phyloP scores from a whole-genome alignment of 2,329 filamentous ascomycete genomes.

The Xylariomycetidae sp. region DNA sequence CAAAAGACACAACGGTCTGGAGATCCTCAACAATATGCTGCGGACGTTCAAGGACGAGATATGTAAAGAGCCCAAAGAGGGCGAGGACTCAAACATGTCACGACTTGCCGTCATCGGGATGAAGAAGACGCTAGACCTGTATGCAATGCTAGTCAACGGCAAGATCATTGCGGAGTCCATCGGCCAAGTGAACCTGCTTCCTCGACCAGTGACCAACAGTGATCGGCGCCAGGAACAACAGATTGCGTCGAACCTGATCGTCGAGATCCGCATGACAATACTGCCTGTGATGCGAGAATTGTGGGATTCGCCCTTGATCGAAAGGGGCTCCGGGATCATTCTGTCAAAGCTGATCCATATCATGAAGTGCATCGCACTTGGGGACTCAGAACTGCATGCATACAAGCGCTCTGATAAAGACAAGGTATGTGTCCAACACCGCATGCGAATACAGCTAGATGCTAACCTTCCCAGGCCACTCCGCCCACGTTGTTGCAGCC shows the following conservation, averaged over 20 bases:
- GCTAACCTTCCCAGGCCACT: conserved; percentile 18
- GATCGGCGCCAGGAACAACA: conserved; percentile 38
- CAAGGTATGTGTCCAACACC: conserved; percentile 41
- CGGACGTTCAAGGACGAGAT: conserved; percentile 60
- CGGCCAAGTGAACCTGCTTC: conserved; percentile 45
- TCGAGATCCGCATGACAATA: conserved; percentile 78
- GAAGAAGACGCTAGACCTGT: conserved; percentile 81
- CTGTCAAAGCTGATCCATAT: conserved; percentile 80
- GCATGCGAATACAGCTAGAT: too few relatives aligned
- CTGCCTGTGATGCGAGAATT: conserved; percentile 71
- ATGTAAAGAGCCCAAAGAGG: conserved; percentile 30
- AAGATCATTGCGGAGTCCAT: conserved; percentile 77
- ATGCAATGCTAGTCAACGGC: conserved; percentile 67
- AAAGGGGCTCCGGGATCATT: conserved; percentile 72
- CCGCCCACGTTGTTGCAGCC: conserved; percentile 39
- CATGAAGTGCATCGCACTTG: conserved; percentile 69
- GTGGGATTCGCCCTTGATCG: conserved; percentile 81
- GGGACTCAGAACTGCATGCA: conserved; percentile 68
- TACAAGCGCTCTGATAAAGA: conserved; percentile 59
- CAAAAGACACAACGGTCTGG: conserved; percentile 73
- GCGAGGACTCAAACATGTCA: conserved; percentile 41
- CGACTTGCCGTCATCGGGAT: conserved; percentile 56
- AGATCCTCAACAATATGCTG: conserved; percentile 68
- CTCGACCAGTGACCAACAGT: conserved; percentile 28
- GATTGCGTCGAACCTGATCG: conserved; percentile 67